Evolutionary conservation across 805 yeast species (phyloP).

Genomic region (Metschnikowia orientalis): DNA sequence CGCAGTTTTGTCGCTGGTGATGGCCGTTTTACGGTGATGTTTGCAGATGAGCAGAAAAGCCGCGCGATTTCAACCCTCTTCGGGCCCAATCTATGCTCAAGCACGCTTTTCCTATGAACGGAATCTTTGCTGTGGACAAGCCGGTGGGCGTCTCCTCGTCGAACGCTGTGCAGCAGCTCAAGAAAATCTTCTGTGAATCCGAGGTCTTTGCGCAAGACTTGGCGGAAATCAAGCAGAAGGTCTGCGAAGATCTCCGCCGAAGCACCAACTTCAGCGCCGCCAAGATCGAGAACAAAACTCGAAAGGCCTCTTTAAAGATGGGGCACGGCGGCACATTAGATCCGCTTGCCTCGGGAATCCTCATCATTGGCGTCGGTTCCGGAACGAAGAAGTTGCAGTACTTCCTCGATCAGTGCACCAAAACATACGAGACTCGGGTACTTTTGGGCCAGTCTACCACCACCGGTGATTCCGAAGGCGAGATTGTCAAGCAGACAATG

Average conservation of each 20-base stretch:
- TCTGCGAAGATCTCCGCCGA: conserved; percentile 36
- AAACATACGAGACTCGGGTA: conserved; percentile 80
- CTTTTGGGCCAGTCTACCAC: conserved; percentile 87
- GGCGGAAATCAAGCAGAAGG: conserved; percentile 44
- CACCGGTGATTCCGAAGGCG: conserved; percentile 91
- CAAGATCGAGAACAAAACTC: conserved; percentile 48
- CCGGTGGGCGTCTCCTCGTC: conserved; percentile 84
- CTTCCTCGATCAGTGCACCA: conserved; percentile 69
- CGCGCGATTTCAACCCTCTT: no score
- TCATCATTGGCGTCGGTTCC: conserved; percentile 84
- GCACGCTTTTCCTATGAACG: conserved; percentile 76
- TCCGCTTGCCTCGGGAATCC: conserved; percentile 91
- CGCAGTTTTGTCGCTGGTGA: no score
- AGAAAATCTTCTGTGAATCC: conserved; percentile 57
- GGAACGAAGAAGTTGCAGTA: conserved; percentile 82
- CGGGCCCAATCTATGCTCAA: no score
- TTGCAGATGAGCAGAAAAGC: no score
- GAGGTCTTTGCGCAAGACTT: conserved; percentile 53
- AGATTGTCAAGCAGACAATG: conserved; percentile 56
- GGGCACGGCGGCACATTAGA: conserved; percentile 99
- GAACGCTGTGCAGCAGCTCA: conserved; percentile 63
- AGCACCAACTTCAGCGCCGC: conserved; percentile 40
- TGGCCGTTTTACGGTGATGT: no score
- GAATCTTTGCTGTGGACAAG: conserved; percentile 87
- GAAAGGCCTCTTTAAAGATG: conserved; percentile 67